A percentile compares a stretch with the other conserved stretches of the same genome.
Evolutionary conservation across 257 asterid genomes (phyloP).

Genomic region (Ilex aquifolium): DNA sequence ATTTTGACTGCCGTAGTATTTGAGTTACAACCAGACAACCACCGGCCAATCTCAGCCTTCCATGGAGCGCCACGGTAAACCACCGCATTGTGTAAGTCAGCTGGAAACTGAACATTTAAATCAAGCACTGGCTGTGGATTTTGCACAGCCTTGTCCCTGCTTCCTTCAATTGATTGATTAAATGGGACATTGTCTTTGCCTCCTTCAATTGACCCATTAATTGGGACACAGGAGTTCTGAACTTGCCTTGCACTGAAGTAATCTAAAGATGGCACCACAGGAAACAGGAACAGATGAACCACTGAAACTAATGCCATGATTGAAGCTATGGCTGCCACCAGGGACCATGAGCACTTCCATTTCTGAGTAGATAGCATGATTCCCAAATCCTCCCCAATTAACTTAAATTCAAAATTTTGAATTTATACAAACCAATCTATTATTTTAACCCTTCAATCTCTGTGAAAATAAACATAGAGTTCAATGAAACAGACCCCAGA

Average conservation of each 20-base stretch:
- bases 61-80: slow-evolving; percentile 81
- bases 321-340: slow-evolving; percentile 52
- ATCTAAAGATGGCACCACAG: slow-evolving; percentile 53
- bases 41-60: slow-evolving; percentile 81
- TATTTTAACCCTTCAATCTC: slow-evolving; percentile 10
- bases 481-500: slow-evolving; percentile 8
- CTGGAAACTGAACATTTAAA: slow-evolving; percentile 47
- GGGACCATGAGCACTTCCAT: slow-evolving; percentile 87
- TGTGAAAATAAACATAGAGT: slow-evolving; percentile 7
- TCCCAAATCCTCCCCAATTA: slow-evolving; percentile 22
- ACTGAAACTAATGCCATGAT: slow-evolving; percentile 58
- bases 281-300: slow-evolving; percentile 64
- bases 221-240: slow-evolving; percentile 38
- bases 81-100: slow-evolving; percentile 66
- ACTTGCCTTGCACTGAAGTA: slow-evolving; percentile 41
- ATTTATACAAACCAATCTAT: slow-evolving; percentile 1
- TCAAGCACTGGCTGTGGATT: slow-evolving; percentile 29
- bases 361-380: slow-evolving; percentile 75
- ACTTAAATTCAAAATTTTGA: slow-evolving; percentile 8
- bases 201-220: slow-evolving; percentile 31
- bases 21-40: slow-evolving; percentile 79
- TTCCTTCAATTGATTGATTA: slow-evolving; percentile 24
- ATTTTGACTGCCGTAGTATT: slow-evolving; percentile 38
- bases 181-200: slow-evolving; percentile 13
- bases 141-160: slow-evolving; percentile 13